Conservation (phyloP, 83 land plant species). For the Picea abies region DNA sequence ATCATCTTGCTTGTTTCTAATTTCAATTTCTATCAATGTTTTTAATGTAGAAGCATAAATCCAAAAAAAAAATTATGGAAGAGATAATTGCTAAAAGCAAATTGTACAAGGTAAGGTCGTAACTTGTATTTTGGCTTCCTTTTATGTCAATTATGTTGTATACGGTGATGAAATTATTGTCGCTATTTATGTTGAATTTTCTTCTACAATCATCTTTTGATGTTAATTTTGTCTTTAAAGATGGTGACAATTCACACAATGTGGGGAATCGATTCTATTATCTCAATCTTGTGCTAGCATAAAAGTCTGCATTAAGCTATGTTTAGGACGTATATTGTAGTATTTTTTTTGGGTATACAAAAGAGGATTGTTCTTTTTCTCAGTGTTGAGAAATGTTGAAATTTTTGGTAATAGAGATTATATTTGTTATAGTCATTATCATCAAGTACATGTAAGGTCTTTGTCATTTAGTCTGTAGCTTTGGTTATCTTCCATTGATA, state of each 20-base stretch:
- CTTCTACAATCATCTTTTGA: background rate
- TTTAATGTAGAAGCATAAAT: conserved; percentile 61
- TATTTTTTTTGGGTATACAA: background rate
- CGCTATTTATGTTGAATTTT: background rate
- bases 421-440: background rate
- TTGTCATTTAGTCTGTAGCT: background rate
- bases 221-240: background rate
- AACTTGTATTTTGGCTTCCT: background rate
- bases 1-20: background rate
- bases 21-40: background rate
- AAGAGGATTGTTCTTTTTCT: background rate
- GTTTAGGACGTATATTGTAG: background rate
- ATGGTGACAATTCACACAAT: background rate
- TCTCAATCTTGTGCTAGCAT: background rate
- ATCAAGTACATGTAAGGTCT: background rate
- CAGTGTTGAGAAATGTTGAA: background rate
- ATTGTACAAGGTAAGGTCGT: conserved; percentile 58
- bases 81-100: conserved; percentile 90
- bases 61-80: conserved; percentile 89
- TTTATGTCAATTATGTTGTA: background rate
- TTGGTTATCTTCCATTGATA: background rate
- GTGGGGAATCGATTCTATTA: background rate
- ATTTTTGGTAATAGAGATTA: background rate
- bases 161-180: too few relatives aligned
- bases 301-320: background rate